These are phyloP conservation scores for Hortaea sp. DNA, from an alignment of 2,329 filamentous ascomycete species.

Conservation along the genomic window DNA sequence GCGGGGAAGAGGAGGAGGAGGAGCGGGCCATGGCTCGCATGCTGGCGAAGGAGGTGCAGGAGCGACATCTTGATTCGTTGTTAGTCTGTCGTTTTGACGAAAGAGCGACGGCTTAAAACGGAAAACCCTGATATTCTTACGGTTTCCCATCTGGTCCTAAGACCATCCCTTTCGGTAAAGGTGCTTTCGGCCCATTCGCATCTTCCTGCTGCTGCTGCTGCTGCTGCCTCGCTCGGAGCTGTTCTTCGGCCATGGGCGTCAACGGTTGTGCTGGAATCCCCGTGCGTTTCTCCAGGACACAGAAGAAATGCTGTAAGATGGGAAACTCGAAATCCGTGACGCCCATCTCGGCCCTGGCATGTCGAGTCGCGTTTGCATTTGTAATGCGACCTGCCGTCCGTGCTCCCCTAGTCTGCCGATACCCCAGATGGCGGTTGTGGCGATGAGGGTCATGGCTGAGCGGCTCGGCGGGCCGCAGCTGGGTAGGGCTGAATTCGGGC, in stretches of 20 bases:
- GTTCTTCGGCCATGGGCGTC: constrained; percentile 21
- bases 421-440: too few species aligned
- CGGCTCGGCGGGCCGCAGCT: too few species aligned
- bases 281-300: constrained; percentile 26
- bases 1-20: constrained; percentile 5
- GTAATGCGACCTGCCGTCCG: too few species aligned
- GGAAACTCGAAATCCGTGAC: constrained; percentile 26
- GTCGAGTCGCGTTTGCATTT: too few species aligned
- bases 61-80: constrained; percentile 49
- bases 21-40: constrained; percentile 35
- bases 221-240: constrained; percentile 14
- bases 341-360: constrained; percentile 19
- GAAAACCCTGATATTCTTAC: constrained; percentile 39
- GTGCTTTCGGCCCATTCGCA: constrained; percentile 34
- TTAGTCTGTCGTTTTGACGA: too few species aligned
- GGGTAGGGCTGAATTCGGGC: too few species aligned
- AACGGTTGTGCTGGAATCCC: constrained; percentile 28
- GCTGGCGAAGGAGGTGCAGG: constrained; percentile 53
- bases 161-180: constrained; percentile 60
- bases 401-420: too few species aligned
- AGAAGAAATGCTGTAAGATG: constrained; percentile 30
- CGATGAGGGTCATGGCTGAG: too few species aligned
- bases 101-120: too few species aligned
- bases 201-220: constrained; percentile 12
- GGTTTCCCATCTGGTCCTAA: constrained; percentile 76